Evolutionary conservation across 139 green algal genomes (phyloP).

Genomic region (Ulvella scutata): DNA sequence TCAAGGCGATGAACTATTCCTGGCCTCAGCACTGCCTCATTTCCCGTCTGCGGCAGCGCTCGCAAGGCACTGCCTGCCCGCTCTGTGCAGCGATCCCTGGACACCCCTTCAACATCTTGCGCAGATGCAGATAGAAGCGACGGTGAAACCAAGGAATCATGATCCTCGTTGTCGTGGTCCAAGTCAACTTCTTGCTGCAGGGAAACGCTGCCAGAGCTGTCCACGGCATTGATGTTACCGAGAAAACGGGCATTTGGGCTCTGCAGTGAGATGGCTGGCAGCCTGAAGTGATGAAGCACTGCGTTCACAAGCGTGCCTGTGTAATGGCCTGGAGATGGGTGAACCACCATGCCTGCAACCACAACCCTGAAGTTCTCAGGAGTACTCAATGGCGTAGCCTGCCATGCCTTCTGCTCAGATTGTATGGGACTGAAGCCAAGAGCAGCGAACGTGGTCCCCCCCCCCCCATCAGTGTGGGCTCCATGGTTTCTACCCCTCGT

Average conservation of each 20-base stretch:
- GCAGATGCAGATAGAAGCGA: background rate
- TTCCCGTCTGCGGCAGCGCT: background rate
- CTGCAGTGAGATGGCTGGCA: slow-evolving; percentile 24
- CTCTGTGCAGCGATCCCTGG: background rate
- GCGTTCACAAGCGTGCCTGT: slow-evolving; percentile 94
- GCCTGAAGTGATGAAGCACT: slow-evolving; percentile 73
- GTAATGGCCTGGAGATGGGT: slow-evolving; percentile 57
- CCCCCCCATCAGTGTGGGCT: too few relatives aligned
- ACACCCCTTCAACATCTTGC: background rate
- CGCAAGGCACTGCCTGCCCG: too few relatives aligned
- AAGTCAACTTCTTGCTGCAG: background rate
- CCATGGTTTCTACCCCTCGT: too few relatives aligned
- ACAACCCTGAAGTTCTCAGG: too few relatives aligned
- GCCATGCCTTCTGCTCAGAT: too few relatives aligned
- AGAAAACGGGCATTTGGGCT: background rate
- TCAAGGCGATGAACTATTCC: slow-evolving; percentile 97
- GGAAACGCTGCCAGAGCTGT: background rate
- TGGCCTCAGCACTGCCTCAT: slow-evolving; percentile 39
- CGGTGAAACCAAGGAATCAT: too few relatives aligned
- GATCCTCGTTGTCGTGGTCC: background rate
- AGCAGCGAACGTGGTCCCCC: too few relatives aligned
- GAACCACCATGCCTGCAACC: slow-evolving; percentile 80
- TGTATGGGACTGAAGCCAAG: too few relatives aligned
- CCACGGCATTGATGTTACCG: background rate
- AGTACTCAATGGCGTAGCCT: too few relatives aligned